These are phyloP conservation scores for Amanita phalloides DNA, from an alignment of 768 basidiomycete species.

Conservation along the genomic window DNA sequence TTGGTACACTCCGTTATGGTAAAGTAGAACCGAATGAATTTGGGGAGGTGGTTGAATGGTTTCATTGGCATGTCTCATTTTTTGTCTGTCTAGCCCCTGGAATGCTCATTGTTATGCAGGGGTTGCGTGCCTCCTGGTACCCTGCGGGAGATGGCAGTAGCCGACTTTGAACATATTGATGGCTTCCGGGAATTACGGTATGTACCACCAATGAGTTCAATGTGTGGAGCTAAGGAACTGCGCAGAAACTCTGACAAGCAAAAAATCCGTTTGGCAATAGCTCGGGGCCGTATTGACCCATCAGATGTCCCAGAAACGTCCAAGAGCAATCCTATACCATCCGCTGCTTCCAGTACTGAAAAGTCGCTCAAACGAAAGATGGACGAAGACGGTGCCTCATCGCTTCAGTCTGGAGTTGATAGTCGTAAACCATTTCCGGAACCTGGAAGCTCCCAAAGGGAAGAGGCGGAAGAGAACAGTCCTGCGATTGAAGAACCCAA, in stretches of 20 bases:
- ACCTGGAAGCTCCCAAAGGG: slow-evolving; percentile 10
- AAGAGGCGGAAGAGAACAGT: slow-evolving; percentile 35
- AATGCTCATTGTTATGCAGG: slow-evolving; percentile 27
- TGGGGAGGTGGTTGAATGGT: slow-evolving; percentile 64
- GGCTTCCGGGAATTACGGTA: slow-evolving; percentile 48
- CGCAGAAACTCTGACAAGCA: slow-evolving; percentile 48
- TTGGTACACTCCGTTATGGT: slow-evolving; percentile 60
- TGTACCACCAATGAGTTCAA: slow-evolving; percentile 8
- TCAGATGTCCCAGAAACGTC: slow-evolving; percentile 44
- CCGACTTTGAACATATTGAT: slow-evolving; percentile 27
- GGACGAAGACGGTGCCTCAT: slow-evolving; percentile 3
- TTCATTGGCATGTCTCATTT: slow-evolving; percentile 48
- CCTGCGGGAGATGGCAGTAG: slow-evolving; percentile 35
- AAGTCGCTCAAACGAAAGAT: slow-evolving; percentile 1
- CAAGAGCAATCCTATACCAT: slow-evolving; percentile 4
- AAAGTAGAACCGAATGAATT: slow-evolving; percentile 28
- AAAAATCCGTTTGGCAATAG: slow-evolving; percentile 51
- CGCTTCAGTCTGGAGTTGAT: neutral
- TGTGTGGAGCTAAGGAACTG: neutral
- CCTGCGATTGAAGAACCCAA: slow-evolving; percentile 30
- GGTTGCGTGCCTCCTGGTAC: slow-evolving; percentile 60
- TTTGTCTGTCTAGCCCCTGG: neutral
- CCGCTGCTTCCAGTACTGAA: neutral
- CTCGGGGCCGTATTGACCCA: slow-evolving; percentile 41
- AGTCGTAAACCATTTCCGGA: neutral